Conservation (phyloP, 345 rosid genomes). For the Geranium brycei region DNA sequence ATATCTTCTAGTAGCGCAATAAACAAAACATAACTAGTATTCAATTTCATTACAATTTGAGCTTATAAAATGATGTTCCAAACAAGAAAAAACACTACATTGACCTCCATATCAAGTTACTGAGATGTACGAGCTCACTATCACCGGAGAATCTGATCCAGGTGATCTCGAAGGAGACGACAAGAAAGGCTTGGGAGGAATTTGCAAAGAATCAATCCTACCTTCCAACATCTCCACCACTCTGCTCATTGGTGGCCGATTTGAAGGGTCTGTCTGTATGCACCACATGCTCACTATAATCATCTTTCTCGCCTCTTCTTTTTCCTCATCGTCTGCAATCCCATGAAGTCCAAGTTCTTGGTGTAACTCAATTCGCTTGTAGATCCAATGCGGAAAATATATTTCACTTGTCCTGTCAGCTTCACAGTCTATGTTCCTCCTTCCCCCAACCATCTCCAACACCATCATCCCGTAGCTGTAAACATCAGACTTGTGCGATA, state of each 20-base stretch:
- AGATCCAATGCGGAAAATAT: constrained; percentile 25
- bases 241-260: constrained; percentile 3
- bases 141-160: too few species aligned
- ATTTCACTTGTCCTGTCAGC: constrained; percentile 14
- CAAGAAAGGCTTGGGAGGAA: too few species aligned
- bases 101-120: too few species aligned
- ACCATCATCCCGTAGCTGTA: constrained; percentile 43
- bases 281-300: constrained; percentile 8
- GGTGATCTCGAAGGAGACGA: too few species aligned
- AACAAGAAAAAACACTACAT: too few species aligned
- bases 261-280: constrained; percentile 7
- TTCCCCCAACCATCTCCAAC: constrained; percentile 28
- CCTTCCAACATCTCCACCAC: constrained; percentile 6
- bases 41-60: too few species aligned
- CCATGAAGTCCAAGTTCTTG: not conserved
- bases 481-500: constrained; percentile 33
- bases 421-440: constrained; percentile 7
- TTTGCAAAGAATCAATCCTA: too few species aligned
- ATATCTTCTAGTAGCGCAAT: too few species aligned
- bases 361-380: constrained; percentile 15
- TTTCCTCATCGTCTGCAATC: constrained; percentile 4
- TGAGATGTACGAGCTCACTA: too few species aligned
- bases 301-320: constrained; percentile 7
- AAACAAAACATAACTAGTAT: too few species aligned
- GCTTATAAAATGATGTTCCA: too few species aligned